Base-by-base conservation (phyloP, 495 filamentous ascomycete genomes). In the Achaetomiella virescens region DNA sequence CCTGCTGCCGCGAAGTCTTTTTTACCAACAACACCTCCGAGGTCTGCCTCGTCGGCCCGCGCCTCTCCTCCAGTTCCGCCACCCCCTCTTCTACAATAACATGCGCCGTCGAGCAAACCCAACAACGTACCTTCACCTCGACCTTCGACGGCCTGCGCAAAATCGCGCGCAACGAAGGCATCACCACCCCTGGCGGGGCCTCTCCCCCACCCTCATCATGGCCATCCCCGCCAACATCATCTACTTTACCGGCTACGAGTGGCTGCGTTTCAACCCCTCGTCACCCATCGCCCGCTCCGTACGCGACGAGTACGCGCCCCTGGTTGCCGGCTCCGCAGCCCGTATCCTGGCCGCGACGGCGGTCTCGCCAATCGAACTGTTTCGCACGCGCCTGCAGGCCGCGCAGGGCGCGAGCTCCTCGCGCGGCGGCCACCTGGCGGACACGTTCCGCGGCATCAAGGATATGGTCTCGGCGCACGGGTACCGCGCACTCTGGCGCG, bases 241-340 rank as follows among this genome's bases (percentile, higher is more conserved):
- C 56, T 98, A 98, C 71, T 96, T 97, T 63, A 92, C 93, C 31
- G 93, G 92, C n/a, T 98, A 98, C 68, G 93, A 98, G 64, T 93
- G 88, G 84, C 72, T 98, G 56, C 85, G 93, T 14, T 84, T 73
- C 21, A 87, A 86, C 64, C 73, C 76, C 1, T 68, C 70, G 36
- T 90, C 86, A 51, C 91, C 89, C 0, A 78, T 96, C 57, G 76
- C 77, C 45, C 74, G 72, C 29, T 48, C 74, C 24, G 64, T 89
- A 5, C 72, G 77, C 11, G 87, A 89, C 54, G 76, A 77, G 10
- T 91, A 87, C 67, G 83, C 86, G 3, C 90, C 93, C 1, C 78
- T 97, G 3, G 75, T 88, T 10, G 91, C 90, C 17, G 93, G 95
- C 2, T 77, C 85, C 4, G 66, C 78, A 8, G 95, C 95, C 2